Base-by-base conservation (phyloP, 768 basidiomycete species). In the Cyclocybe cylindracea region DNA sequence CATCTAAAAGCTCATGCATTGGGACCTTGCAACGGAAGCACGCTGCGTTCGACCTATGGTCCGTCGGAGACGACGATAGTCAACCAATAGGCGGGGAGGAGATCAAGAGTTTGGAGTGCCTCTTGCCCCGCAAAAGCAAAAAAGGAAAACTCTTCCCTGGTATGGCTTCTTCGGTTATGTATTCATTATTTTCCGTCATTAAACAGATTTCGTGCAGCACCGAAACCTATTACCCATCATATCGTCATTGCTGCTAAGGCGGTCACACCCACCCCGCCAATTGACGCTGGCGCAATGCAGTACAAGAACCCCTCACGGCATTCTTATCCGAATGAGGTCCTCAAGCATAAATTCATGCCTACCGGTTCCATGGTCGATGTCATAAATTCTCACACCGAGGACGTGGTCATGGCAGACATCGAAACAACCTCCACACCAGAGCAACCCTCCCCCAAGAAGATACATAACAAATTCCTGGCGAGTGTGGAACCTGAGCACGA, bases 281-380 rank as follows among this genome's bases (percentile, higher is more conserved):
- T 63, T n/a, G 19, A 56, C 6, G 29, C 43, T 4, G 43, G 48
- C 24, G n/a, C 51, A 13, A 37, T 48, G 8, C 50, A 67, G 24
- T 69, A 73, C 48, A 70, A 80, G 62, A 83, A 83, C 53, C 79
- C 83, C 6, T 76, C 82, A 2, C 77, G 88, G 14, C 72, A 77
- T 3, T 75, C 69, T 8, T 82, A 89, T 58, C 80, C 88, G 0
- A 69, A 73, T 42, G 83, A 87, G 40, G 57, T 83, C 1, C 72
- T 90, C 32, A 88, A 75, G 51, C 87, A 89, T 57, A 63, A 70
- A 1, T 90, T 86, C 64, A 62, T 81, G 56, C 87, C 88, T 0
- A 80, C 78, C 29, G 87, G 87, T 1, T 80, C 85, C 10, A 63
- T 74, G 56, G 61, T 55, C 14, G 57, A 56, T 1, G 33, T 44